These are phyloP conservation scores for Prunus davidiana DNA, from an alignment of 306 rosid species.

Conservation along the genomic window DNA sequence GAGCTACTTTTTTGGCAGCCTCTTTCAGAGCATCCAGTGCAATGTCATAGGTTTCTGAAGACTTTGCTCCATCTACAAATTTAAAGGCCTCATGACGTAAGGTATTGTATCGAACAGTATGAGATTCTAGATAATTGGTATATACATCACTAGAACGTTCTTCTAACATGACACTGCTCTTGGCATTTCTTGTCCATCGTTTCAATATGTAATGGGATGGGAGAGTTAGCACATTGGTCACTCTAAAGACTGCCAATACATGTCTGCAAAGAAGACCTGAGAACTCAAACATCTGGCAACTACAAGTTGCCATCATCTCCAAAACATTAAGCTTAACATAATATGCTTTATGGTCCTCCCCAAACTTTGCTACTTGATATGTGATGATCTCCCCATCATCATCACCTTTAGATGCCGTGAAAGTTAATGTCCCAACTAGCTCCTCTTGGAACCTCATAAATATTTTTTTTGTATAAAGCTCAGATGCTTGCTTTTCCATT, in stretches of 20 bases:
- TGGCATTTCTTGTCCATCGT: constrained; percentile 98
- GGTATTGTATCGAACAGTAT: constrained; percentile 87
- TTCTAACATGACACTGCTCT: constrained; percentile 84
- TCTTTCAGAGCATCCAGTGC: constrained; percentile 68
- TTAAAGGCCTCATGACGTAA: constrained; percentile 83
- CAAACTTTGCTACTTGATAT: constrained; percentile 85
- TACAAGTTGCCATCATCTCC: constrained; percentile 86
- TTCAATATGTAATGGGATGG: constrained; percentile 91
- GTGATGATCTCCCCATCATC: constrained; percentile 80
- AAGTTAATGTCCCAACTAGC: constrained; percentile 87
- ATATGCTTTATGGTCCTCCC: constrained; percentile 86
- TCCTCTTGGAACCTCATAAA: constrained; percentile 94
- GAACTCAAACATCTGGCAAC: constrained; percentile 99
- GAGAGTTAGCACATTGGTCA: constrained; percentile 94
- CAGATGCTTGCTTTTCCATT: constrained; percentile 97
- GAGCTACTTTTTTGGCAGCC: constrained; percentile 69
- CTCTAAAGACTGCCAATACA: constrained; percentile 92
- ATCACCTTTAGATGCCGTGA: constrained; percentile 83
- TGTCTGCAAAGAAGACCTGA: constrained; percentile 99
- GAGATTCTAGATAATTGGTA: constrained; percentile 91
- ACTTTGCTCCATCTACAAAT: constrained; percentile 81
- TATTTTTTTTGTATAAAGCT: constrained; percentile 80
- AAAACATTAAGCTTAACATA: constrained; percentile 79
- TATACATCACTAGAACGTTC: constrained; percentile 70
- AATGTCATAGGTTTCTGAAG: constrained; percentile 59